A percentile compares a stretch with the other conserved stretches of the same genome.
These are phyloP conservation scores for Aspergillus pseudoviridinutans DNA, from an alignment of 2,329 filamentous ascomycete species.

Conservation along the genomic window DNA sequence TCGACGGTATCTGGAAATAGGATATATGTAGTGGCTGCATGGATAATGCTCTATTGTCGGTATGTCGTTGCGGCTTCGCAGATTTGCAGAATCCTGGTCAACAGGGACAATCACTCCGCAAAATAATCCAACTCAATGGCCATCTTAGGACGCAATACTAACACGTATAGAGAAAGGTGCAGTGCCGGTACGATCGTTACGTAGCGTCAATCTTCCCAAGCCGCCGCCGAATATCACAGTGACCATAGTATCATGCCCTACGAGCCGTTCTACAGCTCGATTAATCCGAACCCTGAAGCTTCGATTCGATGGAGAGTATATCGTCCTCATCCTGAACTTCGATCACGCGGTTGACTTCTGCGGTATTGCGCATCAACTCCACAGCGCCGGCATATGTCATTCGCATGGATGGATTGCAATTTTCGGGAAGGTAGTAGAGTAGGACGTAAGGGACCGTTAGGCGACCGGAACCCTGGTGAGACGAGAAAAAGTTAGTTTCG, in stretches of 20 bases:
- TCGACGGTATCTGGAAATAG: neutral
- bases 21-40: neutral
- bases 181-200: neutral
- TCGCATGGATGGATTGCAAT: slow-evolving; percentile 78
- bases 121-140: neutral
- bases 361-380: slow-evolving; percentile 89
- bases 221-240: neutral
- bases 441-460: slow-evolving; percentile 89
- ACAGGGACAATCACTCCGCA: neutral
- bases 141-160: neutral
- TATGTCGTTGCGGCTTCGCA: neutral
- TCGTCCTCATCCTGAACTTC: slow-evolving; percentile 81
- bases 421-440: slow-evolving; percentile 89
- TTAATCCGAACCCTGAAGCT: slow-evolving; percentile 43
- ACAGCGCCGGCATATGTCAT: slow-evolving; percentile 97
- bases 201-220: neutral
- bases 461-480: slow-evolving; percentile 68
- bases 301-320: slow-evolving; percentile 72
- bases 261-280: neutral
- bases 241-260: neutral
- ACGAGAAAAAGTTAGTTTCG: neutral
- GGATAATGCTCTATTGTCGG: neutral
- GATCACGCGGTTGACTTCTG: slow-evolving; percentile 82
- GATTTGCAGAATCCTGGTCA: neutral
- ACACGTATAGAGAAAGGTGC: neutral